A percentile compares a stretch with the other conserved stretches of the same genome.
phyloP scores from a whole-genome alignment of 2,329 filamentous ascomycete species.

The Biscogniauxia sp. region DNA sequence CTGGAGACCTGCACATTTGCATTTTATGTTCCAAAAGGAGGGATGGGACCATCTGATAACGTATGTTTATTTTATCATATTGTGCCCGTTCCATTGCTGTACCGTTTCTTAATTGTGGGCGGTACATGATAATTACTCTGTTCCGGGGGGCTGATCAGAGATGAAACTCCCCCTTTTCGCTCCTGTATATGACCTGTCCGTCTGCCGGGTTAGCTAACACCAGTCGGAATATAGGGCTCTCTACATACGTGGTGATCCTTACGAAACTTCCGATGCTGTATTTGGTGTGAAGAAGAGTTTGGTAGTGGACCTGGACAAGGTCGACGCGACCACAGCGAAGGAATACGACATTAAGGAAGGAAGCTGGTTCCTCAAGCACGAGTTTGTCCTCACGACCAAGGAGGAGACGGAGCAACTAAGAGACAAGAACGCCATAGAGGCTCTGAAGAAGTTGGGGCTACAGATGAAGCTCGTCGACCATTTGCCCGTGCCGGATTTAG shows the following conservation, averaged over 20 bases:
- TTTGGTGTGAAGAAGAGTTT: slow-evolving; percentile 84
- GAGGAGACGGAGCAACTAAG: slow-evolving; percentile 66
- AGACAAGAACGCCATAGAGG: slow-evolving; percentile 62
- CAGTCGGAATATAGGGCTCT: slow-evolving; percentile 54
- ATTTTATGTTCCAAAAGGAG: slow-evolving; percentile 83
- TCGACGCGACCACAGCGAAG: slow-evolving; percentile 49
- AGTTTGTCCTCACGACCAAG: slow-evolving; percentile 75
- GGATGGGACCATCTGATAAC: slow-evolving; percentile 81
- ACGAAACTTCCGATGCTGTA: slow-evolving; percentile 80
- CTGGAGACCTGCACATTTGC: slow-evolving; percentile 75
- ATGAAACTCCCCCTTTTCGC: too few species aligned
- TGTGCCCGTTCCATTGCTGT: too few species aligned
- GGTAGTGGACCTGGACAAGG: slow-evolving; percentile 60
- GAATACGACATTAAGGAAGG: slow-evolving; percentile 65
- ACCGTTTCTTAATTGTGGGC: too few species aligned
- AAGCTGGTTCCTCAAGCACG: slow-evolving; percentile 62
- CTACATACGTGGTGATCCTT: slow-evolving; percentile 74
- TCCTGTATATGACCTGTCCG: too few species aligned
- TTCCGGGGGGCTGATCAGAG: background rate
- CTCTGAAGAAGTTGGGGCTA: slow-evolving; percentile 63
- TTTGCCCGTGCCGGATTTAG: slow-evolving; percentile 69
- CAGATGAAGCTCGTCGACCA: slow-evolving; percentile 74
- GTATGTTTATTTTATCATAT: slow-evolving; percentile 47
- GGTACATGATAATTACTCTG: background rate
- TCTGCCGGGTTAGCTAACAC: background rate